These are phyloP conservation scores for Solidago caesia DNA, from an alignment of 129 eudicot genomes.

Conservation along the genomic window DNA sequence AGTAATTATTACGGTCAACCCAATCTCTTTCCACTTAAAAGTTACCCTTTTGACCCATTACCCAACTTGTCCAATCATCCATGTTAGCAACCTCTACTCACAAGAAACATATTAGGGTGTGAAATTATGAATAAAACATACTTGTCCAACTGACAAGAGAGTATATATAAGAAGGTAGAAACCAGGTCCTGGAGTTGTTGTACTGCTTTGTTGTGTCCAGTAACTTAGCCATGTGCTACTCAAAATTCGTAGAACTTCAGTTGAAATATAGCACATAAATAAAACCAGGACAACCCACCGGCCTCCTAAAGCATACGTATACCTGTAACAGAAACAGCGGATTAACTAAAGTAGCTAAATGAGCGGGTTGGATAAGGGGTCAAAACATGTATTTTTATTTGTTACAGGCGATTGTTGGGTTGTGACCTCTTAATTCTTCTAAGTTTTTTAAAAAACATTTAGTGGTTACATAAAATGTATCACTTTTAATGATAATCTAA, in stretches of 20 bases:
- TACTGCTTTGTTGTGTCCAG: conserved; percentile 72
- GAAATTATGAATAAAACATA: conserved; percentile 27
- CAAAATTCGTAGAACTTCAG: conserved; percentile 73
- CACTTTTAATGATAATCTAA: too few relatives aligned
- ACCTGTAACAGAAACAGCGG: conserved; percentile 39
- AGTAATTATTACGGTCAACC: too few relatives aligned
- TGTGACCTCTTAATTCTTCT: too few relatives aligned
- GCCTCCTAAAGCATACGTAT: conserved; percentile 87
- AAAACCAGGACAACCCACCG: conserved; percentile 77
- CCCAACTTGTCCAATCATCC: too few relatives aligned
- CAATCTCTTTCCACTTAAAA: too few relatives aligned
- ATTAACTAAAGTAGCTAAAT: background rate
- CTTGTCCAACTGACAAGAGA: conserved; percentile 77
- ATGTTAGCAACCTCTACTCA: background rate
- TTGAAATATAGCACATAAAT: conserved; percentile 58
- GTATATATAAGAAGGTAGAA: conserved; percentile 72
- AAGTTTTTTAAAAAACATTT: too few relatives aligned
- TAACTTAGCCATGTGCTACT: conserved; percentile 97
- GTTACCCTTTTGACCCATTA: too few relatives aligned
- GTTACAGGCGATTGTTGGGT: too few relatives aligned
- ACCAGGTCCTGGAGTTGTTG: conserved; percentile 46
- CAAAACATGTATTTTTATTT: too few relatives aligned
- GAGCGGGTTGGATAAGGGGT: background rate
- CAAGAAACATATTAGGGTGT: background rate
- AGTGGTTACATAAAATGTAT: too few relatives aligned